Percentiles rank a stretch among this genome's conserved stretches.
phyloP scores from a whole-genome alignment of 164 flowering plant species.

The Nymphaea thermarum region DNA sequence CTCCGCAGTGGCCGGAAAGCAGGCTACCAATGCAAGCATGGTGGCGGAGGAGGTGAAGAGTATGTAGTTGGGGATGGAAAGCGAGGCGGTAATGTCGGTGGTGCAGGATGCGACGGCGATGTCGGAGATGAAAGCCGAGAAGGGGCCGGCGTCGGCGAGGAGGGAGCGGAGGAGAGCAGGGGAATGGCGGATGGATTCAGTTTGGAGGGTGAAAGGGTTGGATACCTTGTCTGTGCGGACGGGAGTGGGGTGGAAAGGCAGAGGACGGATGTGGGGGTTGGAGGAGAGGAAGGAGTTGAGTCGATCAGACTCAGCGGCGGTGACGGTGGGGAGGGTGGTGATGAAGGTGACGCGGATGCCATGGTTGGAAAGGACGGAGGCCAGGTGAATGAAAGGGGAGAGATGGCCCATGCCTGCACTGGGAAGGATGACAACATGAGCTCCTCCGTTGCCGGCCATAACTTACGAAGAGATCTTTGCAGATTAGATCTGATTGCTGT shows the following conservation, averaged over 20 bases:
- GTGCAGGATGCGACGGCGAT: constrained; percentile 8
- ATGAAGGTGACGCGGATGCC: constrained; percentile 13
- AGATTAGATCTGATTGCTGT: neutral
- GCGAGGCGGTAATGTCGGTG: constrained; percentile 2
- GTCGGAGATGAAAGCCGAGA: constrained; percentile 16
- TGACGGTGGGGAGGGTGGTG: constrained; percentile 11
- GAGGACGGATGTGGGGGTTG: constrained; percentile 5
- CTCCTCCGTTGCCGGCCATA: neutral
- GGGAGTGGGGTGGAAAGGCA: constrained; percentile 13
- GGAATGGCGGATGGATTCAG: constrained; percentile 25
- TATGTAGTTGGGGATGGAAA: constrained; percentile 21
- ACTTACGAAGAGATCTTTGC: neutral
- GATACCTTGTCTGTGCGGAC: constrained; percentile 5
- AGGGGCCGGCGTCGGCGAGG: constrained; percentile 14
- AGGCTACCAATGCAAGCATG: constrained; percentile 21
- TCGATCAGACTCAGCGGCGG: constrained; percentile 8
- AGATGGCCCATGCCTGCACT: constrained; percentile 38
- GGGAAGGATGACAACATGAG: constrained; percentile 22
- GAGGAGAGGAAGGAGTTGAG: constrained; percentile 7
- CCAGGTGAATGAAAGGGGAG: constrained; percentile 15
- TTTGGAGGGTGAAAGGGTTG: constrained; percentile 34
- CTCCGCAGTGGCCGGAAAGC: constrained; percentile 7
- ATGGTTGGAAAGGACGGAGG: constrained; percentile 6
- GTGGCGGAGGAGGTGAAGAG: constrained; percentile 28
- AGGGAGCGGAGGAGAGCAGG: constrained; percentile 20